A percentile compares a stretch with the other conserved stretches of the same genome.
Conservation (phyloP, 495 filamentous ascomycete species). For the Immersiella caudata region DNA sequence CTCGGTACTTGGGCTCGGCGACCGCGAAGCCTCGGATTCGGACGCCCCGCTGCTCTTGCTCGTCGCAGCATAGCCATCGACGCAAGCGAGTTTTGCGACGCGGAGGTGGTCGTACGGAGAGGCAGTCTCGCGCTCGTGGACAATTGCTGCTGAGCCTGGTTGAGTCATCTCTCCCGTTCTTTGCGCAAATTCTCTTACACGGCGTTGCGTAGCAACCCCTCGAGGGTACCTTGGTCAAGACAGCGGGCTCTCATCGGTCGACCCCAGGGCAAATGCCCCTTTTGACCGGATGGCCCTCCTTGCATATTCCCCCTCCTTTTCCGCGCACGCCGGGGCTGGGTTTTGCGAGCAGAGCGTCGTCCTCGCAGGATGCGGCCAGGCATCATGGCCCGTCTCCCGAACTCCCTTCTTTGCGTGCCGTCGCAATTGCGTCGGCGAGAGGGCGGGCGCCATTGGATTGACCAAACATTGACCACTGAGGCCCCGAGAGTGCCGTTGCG, state of each 20-base stretch:
- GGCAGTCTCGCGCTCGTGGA: conserved; percentile 19
- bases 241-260: background rate
- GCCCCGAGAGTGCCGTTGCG: conserved; percentile 5
- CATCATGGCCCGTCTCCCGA: conserved; percentile 1
- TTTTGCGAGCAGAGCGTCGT: background rate
- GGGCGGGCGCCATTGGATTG: conserved; percentile 18
- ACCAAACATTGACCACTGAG: background rate
- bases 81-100: conserved; percentile 7
- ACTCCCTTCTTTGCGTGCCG: conserved; percentile 26
- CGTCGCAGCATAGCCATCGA: conserved; percentile 7
- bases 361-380: background rate
- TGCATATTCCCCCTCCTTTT: conserved; percentile 5
- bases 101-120: conserved; percentile 20
- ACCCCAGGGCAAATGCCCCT: background rate
- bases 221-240: background rate
- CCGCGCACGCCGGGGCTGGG: background rate
- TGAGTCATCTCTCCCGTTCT: conserved; percentile 15
- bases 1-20: conserved; percentile 27
- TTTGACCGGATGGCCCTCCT: background rate
- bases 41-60: conserved; percentile 20
- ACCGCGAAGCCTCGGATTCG: conserved; percentile 25
- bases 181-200: background rate
- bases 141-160: conserved; percentile 5
- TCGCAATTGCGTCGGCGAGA: conserved; percentile 28
- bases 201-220: conserved; percentile 7